Base-by-base conservation (phyloP, 345 rosid genomes). In the Geranium rotundifolium region DNA sequence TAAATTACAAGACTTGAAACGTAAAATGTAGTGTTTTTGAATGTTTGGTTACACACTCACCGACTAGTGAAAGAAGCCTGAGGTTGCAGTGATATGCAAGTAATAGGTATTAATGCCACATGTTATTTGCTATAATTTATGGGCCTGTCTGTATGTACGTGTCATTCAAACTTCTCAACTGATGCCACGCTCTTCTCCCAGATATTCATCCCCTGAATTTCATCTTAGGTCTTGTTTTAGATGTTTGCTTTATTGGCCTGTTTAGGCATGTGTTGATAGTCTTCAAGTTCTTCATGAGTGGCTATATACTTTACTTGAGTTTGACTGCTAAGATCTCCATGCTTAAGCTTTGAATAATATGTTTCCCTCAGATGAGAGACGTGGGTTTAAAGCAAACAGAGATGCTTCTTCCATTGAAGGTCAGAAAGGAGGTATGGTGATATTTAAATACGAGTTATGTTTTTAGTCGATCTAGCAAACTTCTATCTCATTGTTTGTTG, bases 401-500 rank as follows among this genome's bases (percentile, higher is more conserved):
- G 95, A 85, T 54, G 74, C 72, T 56, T 63, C 70, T 64, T 72
- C 79, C 20, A 56, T 65, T 29, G 96, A 85, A 69, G 72, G 73
- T 69, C 85, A 73, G 63, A 86, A 76, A 79, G 83, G 84, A 79
- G 98, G 98, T 91, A 82, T 60, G 19, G 41, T 52, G 62, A 66
- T 50, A 54, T 60, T 65, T 73, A 16, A 17, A 56, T 66, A 29
- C 20, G 65, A 52, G 7, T 59, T 65, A 41, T 72, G 59, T 56
- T 72, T 65, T n/a, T 65, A 67, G 31, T 46, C 34, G 58, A 61
- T 57, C 56, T 37, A 23, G 29, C 57, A 60, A 65, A 70, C 41
- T 17, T 50, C 54, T 70, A 37, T 70, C 39, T 60, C 17, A 31
- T 56, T 70, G 19, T 73, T 34, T 4, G 46, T n/a, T 14, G 3